These are phyloP conservation scores for Boletus coccyginus DNA, from an alignment of 768 basidiomycete genomes.

Conservation along the genomic window DNA sequence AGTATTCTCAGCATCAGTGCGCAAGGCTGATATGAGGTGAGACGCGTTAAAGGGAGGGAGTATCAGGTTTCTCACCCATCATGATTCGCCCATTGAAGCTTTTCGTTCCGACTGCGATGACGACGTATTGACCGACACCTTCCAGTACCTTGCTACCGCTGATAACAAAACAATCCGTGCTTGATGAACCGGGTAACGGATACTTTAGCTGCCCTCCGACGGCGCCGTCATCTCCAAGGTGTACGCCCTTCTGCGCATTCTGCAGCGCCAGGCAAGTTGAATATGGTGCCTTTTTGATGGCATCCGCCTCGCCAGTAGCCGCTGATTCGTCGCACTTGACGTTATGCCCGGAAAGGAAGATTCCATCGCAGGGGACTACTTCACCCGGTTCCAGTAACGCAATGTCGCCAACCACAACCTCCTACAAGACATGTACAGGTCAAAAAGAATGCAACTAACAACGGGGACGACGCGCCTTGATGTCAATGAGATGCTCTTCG, in stretches of 20 bases:
- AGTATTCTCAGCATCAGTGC: conserved; percentile 83
- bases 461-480: conserved; percentile 56
- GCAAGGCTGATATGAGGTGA: conserved; percentile 56
- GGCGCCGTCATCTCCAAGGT: conserved; percentile 20
- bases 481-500: conserved; percentile 68
- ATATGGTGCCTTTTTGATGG: conserved; percentile 85
- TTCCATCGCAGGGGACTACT: conserved; percentile 92
- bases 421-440: conserved; percentile 41
- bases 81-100: conserved; percentile 97
- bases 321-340: conserved; percentile 95
- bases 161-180: conserved; percentile 89
- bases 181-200: conserved; percentile 31
- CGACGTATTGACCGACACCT: conserved; percentile 90
- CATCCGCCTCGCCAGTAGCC: conserved; percentile 95
- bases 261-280: conserved; percentile 63
- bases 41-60: not conserved
- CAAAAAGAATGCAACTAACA: not conserved
- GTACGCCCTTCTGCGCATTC: conserved; percentile 28
- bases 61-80: conserved; percentile 62
- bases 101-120: conserved; percentile 88
- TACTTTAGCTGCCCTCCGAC: conserved; percentile 22
- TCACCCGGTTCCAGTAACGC: conserved; percentile 93
- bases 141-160: conserved; percentile 92
- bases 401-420: conserved; percentile 93
- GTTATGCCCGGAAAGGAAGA: conserved; percentile 90